Evolutionary conservation across 2,329 filamentous ascomycete species (phyloP).

Genomic region (Fusarium metavorans): DNA sequence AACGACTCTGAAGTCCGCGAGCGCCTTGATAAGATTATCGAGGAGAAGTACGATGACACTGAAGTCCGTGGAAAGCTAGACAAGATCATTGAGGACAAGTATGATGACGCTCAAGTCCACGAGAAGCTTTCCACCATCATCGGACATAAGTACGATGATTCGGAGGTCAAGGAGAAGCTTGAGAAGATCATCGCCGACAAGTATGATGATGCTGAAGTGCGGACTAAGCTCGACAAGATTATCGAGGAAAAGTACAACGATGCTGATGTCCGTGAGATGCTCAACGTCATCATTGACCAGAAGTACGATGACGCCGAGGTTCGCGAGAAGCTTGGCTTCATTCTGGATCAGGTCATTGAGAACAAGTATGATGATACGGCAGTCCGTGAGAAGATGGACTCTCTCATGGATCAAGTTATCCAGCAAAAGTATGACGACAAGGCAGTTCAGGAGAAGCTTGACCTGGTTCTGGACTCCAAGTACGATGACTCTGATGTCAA

Average conservation of each 20-base stretch:
- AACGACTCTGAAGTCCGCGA: conserved; percentile 45
- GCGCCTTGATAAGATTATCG: conserved; percentile 50
- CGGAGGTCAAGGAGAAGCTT: conserved; percentile 51
- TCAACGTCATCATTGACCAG: conserved; percentile 48
- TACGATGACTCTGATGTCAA: conserved; percentile 50
- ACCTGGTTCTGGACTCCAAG: conserved; percentile 51
- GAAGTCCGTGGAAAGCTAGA: conserved; percentile 64
- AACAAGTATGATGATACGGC: conserved; percentile 47
- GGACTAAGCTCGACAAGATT: conserved; percentile 65
- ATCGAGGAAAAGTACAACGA: conserved; percentile 45
- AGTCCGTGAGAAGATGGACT: conserved; percentile 40
- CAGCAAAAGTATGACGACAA: conserved; percentile 63
- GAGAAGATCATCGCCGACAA: conserved; percentile 68
- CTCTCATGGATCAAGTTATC: conserved; percentile 20
- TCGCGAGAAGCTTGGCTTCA: conserved; percentile 35
- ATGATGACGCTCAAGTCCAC: conserved; percentile 46
- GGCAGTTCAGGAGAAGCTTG: conserved; percentile 53
- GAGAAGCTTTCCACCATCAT: conserved; percentile 47
- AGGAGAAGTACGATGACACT: conserved; percentile 67
- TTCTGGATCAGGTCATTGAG: conserved; percentile 36
- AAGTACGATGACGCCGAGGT: conserved; percentile 49
- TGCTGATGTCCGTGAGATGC: conserved; percentile 37
- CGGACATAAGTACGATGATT: conserved; percentile 70
- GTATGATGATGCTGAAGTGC: conserved; percentile 63
- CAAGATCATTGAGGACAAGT: conserved; percentile 50